Base-by-base conservation (phyloP, 345 rosid species). In the Brassica juncea region DNA sequence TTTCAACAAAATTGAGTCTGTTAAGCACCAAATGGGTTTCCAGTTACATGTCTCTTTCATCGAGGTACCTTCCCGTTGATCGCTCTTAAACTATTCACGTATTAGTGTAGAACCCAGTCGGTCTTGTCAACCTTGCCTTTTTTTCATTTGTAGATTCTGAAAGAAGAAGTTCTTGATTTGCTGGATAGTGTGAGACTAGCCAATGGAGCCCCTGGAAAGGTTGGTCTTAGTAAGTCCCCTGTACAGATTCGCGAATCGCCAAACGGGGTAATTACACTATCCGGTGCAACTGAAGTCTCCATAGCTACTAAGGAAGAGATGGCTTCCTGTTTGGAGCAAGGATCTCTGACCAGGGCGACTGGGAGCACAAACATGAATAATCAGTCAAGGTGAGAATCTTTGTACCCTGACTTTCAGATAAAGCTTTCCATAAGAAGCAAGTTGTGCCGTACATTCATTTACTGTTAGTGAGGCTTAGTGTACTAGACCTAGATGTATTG, bases 361-460 rank as follows among this genome's bases (percentile, higher is more conserved):
- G 97, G 93, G 67, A 88, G 93, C 77, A 92, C 97, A 74, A 90
- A 92, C 78, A 92, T 92, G 97, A 92, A 92, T 84, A 89, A 87
- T 81, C 89, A 84, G 54, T 92, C 97, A 0, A 92, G 97, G 97
- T 92, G 75, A 74, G 74, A 68, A 62, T 79, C 58, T 67, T 31
- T 80, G 8, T 57, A 59, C 60, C 59, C 28, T 25, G 2, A 54
- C 11, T 42, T 9, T 57, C 63, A 5, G 25, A 35, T 39, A 4
- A 37, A 65, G 34, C 42, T 47, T 25, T 72, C n/a, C 49, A 65
- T 55, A 54, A 16, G 59, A 39, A 73, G 64, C 25, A 68, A 34
- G 47, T 34, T 9, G 16, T 68, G 59, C 0, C 67, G 34, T 59
- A 11, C 3, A 32, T 58, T 58, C 8, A 34, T 58, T 58, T 68